These are phyloP conservation scores for Xylaria flabelliformis DNA, from an alignment of 495 filamentous ascomycete genomes.

Conservation along the genomic window DNA sequence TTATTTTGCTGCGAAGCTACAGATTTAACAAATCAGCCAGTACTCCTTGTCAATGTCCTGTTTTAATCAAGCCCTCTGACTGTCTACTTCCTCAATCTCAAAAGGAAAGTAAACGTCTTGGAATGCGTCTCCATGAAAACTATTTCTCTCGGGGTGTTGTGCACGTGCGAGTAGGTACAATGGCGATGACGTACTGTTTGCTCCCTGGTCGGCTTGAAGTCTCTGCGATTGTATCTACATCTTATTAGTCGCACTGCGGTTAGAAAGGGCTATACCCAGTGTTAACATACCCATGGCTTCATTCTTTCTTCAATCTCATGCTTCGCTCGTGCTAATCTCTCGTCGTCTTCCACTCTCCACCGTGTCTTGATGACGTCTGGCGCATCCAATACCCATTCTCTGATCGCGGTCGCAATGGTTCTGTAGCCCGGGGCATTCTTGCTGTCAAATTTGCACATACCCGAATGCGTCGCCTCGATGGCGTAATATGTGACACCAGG, in stretches of 20 bases:
- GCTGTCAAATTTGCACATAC: slow-evolving; percentile 86
- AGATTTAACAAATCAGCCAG: slow-evolving; percentile 41
- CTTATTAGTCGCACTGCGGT: slow-evolving; percentile 20
- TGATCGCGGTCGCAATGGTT: slow-evolving; percentile 72
- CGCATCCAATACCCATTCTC: slow-evolving; percentile 69
- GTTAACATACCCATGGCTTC: slow-evolving; percentile 48
- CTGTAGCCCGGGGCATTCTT: slow-evolving; percentile 75
- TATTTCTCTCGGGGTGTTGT: slow-evolving; percentile 33
- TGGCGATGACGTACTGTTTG: slow-evolving; percentile 39
- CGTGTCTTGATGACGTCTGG: slow-evolving; percentile 62
- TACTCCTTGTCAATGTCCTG: slow-evolving; percentile 41
- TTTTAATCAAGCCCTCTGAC: slow-evolving; percentile 32
- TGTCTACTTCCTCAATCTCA: slow-evolving; percentile 43
- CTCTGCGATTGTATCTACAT: slow-evolving; percentile 39
- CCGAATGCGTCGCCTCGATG: slow-evolving; percentile 83
- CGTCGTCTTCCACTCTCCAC: slow-evolving; percentile 69
- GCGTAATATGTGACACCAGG: slow-evolving; percentile 78
- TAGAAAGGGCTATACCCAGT: not conserved
- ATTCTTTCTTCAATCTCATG: slow-evolving; percentile 52
- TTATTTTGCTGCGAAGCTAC: slow-evolving; percentile 47
- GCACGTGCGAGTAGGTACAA: slow-evolving; percentile 36
- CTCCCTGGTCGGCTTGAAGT: slow-evolving; percentile 36
- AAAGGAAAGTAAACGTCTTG: slow-evolving; percentile 40
- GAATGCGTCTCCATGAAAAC: slow-evolving; percentile 37
- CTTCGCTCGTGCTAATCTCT: slow-evolving; percentile 51